Base-by-base conservation (phyloP, 2,329 filamentous ascomycete species). In the Anthostomella pinea region DNA sequence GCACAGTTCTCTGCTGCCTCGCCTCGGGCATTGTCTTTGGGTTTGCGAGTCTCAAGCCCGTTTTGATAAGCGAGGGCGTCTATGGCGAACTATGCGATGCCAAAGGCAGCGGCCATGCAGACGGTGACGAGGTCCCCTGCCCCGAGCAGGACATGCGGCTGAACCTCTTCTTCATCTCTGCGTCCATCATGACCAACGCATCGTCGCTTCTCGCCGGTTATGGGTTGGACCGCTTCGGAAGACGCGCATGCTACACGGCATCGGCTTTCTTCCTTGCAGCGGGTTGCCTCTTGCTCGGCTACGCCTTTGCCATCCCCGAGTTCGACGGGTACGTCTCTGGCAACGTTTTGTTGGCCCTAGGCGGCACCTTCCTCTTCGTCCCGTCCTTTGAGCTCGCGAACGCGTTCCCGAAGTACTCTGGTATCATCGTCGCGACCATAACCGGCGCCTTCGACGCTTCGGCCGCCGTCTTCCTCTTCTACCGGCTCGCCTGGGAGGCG, bases 161-260 rank as follows among this genome's bases (percentile, higher is more conserved):
- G 39, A 86, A 86, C 56, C 64, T 87, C 30, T 85, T 85, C 74
- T 86, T 86, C 65, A 81, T 81, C 15, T 68, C 81, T 30, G 81
- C 81, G 4, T 81, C 81, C 5, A 80, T 84, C 27, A 78, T 73
- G 8, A 81, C 81, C 5, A 86, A 86, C 53, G 74, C 84, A 11
- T 76, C 73, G 29, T 81, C 81, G 8, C 66, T 87, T 8, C 75
- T 81, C 10, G 79, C 83, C 3, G 83, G 83, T 18, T 79, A 79
- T 2, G 73, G 83, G 9, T 68, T 87, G 17, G 83, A 86, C 61
- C 70, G 73, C 25, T 85, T 73, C 52, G 83, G 83, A 7, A 80
- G 82, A 17, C 72, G 79, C 34, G 64, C 79, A 2, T 77, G 79
- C 43, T 79, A 80, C 14, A 65, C 83, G 13, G 70, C 80, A 30